phyloP scores from a whole-genome alignment of 495 filamentous ascomycete species.

The Astrothelium subdiscretum region DNA sequence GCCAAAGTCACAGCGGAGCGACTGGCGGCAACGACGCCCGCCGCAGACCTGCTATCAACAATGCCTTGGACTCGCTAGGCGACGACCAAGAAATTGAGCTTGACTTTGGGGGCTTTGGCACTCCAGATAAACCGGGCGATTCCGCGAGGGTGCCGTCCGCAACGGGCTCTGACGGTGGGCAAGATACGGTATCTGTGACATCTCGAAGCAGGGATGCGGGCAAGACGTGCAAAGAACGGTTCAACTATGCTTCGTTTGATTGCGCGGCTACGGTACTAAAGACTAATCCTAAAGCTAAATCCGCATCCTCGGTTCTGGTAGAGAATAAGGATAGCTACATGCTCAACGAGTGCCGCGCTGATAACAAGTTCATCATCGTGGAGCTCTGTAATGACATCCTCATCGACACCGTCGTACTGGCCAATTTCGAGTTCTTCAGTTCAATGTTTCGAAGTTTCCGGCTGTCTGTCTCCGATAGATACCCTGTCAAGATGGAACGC shows the following conservation, averaged over 20 bases:
- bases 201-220: slow-evolving; percentile 81
- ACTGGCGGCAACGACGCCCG: slow-evolving; percentile 32
- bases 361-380: slow-evolving; percentile 89
- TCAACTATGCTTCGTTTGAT: slow-evolving; percentile 95
- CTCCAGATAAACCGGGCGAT: slow-evolving; percentile 2
- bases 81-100: slow-evolving; percentile 88
- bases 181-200: slow-evolving; percentile 32
- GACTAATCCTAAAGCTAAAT: slow-evolving; percentile 72
- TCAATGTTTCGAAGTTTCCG: slow-evolving; percentile 87
- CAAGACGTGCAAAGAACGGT: slow-evolving; percentile 87
- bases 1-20: slow-evolving; percentile 26
- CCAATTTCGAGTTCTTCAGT: slow-evolving; percentile 98
- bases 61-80: slow-evolving; percentile 62
- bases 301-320: slow-evolving; percentile 72
- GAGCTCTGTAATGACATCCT: slow-evolving; percentile 87
- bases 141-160: background rate
- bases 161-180: background rate
- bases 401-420: slow-evolving; percentile 88
- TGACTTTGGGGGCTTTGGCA: slow-evolving; percentile 64
- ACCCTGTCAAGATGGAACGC: slow-evolving; percentile 82
- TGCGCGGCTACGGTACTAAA: slow-evolving; percentile 90
- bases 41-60: slow-evolving; percentile 42
- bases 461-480: slow-evolving; percentile 82
- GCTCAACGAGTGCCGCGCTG: slow-evolving; percentile 76
- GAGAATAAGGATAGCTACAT: slow-evolving; percentile 99